Evolutionary conservation across 2,329 filamentous ascomycete species (phyloP), one percentile per base, ranked within the genome.

Genomic region (Stemphylium lycopersici): DNA sequence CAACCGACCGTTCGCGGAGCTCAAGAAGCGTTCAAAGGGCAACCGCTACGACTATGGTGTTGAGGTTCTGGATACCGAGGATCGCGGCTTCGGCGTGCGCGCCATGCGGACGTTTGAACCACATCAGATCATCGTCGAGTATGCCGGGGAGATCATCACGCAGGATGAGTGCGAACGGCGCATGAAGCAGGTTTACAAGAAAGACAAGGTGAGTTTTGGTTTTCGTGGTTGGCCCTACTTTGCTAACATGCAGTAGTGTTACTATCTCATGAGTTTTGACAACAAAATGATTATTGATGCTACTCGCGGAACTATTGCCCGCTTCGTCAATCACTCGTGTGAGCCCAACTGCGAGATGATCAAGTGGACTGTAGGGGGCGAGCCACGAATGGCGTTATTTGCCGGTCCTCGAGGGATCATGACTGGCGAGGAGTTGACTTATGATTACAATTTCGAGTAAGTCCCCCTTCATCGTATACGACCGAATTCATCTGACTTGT

Each of bases 231-330:
- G 10, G 29, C 16, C 20, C 4, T 26, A 11, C 6, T n/a, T 22
- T 33, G 48, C 68, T 73, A 46, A 73, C 61, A 15, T 37, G 2
- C 48, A 38, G 16, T 65, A 96, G 90, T 96, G 92, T 77, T 98
- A 96, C 76, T 99, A 99, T 75, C 81, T 99, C 44, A 99, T 99
- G 95, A 92, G 91, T 51, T 97, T 98, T 72, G 93, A 98, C 71
- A 92, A 97, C 75, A 95, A 96, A 76, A 95, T 98, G 87, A 96
- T 98, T 68, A 96, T 99, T 62, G 95, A 99, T 78, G 95, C 93
- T 31, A 97, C 93, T 24, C 91, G 91, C 51, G 95, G 95, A 67
- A 96, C 91, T 62, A 96, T 98, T 76, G 93, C 95, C 68, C 90
- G 95, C 51, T 99, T 99, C 75, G 93, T 99, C 73, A 99, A 99